Evolutionary conservation across 2,329 filamentous ascomycete genomes (phyloP).

Genomic region (Pochonia chlamydosporia): DNA sequence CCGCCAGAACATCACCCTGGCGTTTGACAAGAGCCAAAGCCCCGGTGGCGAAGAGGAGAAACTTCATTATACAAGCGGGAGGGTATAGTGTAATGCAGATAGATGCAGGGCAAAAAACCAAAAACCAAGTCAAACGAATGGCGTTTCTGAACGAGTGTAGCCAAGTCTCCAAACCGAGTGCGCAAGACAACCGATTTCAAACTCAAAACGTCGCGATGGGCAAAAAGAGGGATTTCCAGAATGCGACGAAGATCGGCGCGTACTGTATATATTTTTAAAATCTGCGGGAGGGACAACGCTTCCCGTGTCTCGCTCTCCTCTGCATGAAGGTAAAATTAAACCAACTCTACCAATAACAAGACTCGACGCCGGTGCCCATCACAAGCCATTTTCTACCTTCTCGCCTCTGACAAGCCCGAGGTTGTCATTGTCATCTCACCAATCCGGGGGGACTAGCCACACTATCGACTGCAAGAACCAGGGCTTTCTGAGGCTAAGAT

Average conservation of each 20-base stretch:
- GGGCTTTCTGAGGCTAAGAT: neutral
- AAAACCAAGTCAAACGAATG: neutral
- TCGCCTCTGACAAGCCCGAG: neutral
- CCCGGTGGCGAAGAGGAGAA: constrained; percentile 8
- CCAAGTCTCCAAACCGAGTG: too few species aligned
- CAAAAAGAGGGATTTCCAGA: neutral
- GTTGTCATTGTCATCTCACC: constrained; percentile 1
- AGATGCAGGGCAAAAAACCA: neutral
- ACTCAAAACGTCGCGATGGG: neutral
- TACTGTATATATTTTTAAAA: too few species aligned
- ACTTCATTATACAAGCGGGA: constrained; percentile 4
- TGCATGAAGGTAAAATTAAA: too few species aligned
- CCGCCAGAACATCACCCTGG: neutral
- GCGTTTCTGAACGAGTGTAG: neutral
- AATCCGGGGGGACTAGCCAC: neutral
- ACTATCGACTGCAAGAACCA: constrained; percentile 1
- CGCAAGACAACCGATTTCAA: neutral
- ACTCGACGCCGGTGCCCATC: neutral
- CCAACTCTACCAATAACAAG: too few species aligned
- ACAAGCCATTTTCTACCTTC: neutral
- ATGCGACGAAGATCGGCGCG: neutral
- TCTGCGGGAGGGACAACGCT: too few species aligned
- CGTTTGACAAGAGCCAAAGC: constrained; percentile 5
- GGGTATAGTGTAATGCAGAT: too few species aligned
- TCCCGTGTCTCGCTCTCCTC: too few species aligned